These are phyloP conservation scores for Panicum miliaceum DNA, from an alignment of 176 grass and related monocot species.

Conservation along the genomic window DNA sequence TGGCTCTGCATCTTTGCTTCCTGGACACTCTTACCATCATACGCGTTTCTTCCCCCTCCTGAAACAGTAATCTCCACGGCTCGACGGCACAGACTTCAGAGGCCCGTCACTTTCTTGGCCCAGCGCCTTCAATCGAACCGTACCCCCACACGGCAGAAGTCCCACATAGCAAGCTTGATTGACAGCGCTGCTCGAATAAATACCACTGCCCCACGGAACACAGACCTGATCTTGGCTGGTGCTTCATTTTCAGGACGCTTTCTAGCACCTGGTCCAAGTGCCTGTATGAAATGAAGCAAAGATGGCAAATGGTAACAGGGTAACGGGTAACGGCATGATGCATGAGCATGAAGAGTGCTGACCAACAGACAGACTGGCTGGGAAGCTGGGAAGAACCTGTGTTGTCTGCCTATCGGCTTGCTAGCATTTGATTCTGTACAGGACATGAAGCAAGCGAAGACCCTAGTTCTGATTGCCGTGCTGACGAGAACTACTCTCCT, in stretches of 20 bases:
- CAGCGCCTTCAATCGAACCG: background rate
- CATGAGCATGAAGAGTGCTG: background rate
- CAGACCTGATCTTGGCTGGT: background rate
- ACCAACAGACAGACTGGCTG: background rate
- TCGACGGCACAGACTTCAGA: background rate
- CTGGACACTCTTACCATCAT: background rate
- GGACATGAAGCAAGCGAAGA: background rate
- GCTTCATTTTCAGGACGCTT: background rate
- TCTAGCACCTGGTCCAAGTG: background rate
- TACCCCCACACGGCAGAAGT: background rate
- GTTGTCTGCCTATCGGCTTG: background rate
- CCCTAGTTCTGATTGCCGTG: background rate
- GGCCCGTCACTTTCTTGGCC: constrained; percentile 1
- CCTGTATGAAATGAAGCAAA: background rate
- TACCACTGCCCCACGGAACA: background rate
- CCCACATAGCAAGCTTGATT: background rate
- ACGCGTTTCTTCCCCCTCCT: background rate
- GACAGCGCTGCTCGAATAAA: constrained; percentile 5
- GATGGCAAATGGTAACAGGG: background rate
- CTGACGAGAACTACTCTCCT: constrained; percentile 42
- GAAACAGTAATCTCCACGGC: background rate
- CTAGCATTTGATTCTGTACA: constrained; percentile 15
- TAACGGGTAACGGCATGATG: background rate
- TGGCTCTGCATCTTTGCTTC: background rate
- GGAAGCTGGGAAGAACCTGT: constrained; percentile 4